Evolutionary conservation across 2,329 filamentous ascomycete genomes (phyloP).

Genomic region (Nemania bipapillata): DNA sequence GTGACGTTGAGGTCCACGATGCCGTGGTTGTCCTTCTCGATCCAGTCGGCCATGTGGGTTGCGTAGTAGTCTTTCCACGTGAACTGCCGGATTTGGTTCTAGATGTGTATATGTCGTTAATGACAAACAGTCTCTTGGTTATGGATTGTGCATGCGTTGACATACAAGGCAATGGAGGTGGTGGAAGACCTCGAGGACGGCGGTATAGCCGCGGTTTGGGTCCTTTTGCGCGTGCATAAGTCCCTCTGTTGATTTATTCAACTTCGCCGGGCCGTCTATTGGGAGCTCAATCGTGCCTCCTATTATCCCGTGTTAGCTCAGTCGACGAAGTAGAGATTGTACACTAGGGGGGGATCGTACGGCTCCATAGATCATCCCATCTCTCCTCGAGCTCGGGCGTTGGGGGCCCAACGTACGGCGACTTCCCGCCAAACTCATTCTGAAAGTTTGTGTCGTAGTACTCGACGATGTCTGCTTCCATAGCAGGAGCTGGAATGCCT

Average conservation of each 20-base stretch:
- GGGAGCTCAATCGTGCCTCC: conserved; percentile 17
- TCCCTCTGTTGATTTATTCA: conserved; percentile 22
- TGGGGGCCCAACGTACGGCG: conserved; percentile 7
- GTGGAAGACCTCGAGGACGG: conserved; percentile 30
- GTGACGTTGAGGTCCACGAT: conserved; percentile 25
- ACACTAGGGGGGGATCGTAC: background rate
- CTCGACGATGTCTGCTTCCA: conserved; percentile 14
- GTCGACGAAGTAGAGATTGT: background rate
- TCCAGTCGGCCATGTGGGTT: conserved; percentile 15
- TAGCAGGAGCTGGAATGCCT: conserved; percentile 10
- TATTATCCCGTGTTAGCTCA: background rate
- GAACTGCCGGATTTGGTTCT: conserved; percentile 29
- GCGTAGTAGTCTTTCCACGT: conserved; percentile 30
- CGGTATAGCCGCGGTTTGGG: conserved; percentile 17
- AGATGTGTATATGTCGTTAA: background rate
- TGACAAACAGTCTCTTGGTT: background rate
- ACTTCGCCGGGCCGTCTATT: background rate
- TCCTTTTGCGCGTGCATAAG: conserved; percentile 16
- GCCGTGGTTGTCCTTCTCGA: background rate
- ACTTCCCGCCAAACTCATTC: conserved; percentile 21
- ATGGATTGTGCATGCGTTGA: background rate
- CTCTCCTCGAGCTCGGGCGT: conserved; percentile 20
- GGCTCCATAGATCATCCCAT: conserved; percentile 21
- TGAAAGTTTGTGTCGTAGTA: conserved; percentile 23
- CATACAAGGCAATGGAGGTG: conserved; percentile 29